phyloP scores from a whole-genome alignment of 257 asterid genomes.

The Eucommia ulmoides region DNA sequence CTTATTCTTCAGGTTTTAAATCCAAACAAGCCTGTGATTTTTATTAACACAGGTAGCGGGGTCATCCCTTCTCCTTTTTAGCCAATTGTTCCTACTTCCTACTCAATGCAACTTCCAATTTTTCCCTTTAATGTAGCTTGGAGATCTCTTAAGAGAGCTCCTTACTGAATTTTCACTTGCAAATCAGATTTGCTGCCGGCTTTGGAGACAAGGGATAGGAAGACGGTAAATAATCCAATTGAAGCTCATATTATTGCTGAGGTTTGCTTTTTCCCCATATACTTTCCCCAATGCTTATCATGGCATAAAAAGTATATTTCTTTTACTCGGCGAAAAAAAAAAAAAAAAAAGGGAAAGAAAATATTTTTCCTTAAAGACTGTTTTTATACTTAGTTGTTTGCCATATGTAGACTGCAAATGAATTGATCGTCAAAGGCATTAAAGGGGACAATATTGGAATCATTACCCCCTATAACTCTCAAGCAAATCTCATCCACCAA shows the following conservation, averaged over 20 bases:
- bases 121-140: neutral
- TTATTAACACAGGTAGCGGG: constrained; percentile 94
- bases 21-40: constrained; percentile 67
- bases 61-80: too few relatives aligned
- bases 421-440: constrained; percentile 51
- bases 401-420: constrained; percentile 32
- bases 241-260: constrained; percentile 73
- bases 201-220: constrained; percentile 48
- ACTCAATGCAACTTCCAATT: too few relatives aligned
- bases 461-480: constrained; percentile 91
- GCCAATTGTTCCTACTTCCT: constrained; percentile 4
- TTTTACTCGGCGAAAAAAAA: too few relatives aligned
- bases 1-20: constrained; percentile 47
- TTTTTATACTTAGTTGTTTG: constrained; percentile 1
- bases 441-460: constrained; percentile 67
- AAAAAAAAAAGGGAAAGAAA: too few relatives aligned
- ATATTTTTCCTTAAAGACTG: neutral
- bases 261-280: constrained; percentile 22
- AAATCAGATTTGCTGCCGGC: constrained; percentile 66
- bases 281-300: constrained; percentile 4
- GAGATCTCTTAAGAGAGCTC: constrained; percentile 4
- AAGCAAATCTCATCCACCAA: constrained; percentile 60
- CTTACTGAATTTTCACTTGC: neutral
- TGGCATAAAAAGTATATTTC: too few relatives aligned
- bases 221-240: constrained; percentile 58